Evolutionary conservation across 768 basidiomycete species (phyloP).

Genomic region (Coprinopsis sp.): DNA sequence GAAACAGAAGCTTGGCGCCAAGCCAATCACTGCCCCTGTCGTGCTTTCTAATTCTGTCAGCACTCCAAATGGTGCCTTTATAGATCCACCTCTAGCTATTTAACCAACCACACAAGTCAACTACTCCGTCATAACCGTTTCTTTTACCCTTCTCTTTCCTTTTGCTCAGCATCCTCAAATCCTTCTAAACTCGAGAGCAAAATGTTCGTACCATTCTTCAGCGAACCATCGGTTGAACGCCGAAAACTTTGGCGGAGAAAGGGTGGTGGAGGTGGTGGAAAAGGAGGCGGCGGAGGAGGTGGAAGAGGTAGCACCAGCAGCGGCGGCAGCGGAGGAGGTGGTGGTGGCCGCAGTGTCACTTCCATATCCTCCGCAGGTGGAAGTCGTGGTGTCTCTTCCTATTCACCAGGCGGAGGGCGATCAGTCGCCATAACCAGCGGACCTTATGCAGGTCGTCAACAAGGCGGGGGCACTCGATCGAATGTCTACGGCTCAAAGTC

Average conservation of each 20-base stretch:
- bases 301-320: background rate
- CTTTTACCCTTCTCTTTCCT: slow-evolving; percentile 1
- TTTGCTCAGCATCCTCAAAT: slow-evolving; percentile 39
- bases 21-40: too few species aligned
- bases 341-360: slow-evolving; percentile 10
- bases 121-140: background rate
- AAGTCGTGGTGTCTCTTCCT: background rate
- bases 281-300: slow-evolving; percentile 9
- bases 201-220: slow-evolving; percentile 27
- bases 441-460: background rate
- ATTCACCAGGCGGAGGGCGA: background rate
- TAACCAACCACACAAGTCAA: too few species aligned
- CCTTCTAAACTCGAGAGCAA: too few species aligned
- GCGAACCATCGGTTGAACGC: slow-evolving; percentile 12
- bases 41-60: too few species aligned
- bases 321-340: background rate
- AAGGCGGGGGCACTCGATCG: slow-evolving; percentile 1
- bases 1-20: too few species aligned
- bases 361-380: background rate
- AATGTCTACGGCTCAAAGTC: slow-evolving; percentile 1
- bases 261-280: slow-evolving; percentile 25
- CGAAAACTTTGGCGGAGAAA: slow-evolving; percentile 21
- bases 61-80: too few species aligned
- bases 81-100: too few species aligned
- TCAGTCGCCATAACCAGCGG: background rate